Evolutionary conservation across 495 filamentous ascomycete genomes (phyloP).

Genomic region (Neurospora sp.): DNA sequence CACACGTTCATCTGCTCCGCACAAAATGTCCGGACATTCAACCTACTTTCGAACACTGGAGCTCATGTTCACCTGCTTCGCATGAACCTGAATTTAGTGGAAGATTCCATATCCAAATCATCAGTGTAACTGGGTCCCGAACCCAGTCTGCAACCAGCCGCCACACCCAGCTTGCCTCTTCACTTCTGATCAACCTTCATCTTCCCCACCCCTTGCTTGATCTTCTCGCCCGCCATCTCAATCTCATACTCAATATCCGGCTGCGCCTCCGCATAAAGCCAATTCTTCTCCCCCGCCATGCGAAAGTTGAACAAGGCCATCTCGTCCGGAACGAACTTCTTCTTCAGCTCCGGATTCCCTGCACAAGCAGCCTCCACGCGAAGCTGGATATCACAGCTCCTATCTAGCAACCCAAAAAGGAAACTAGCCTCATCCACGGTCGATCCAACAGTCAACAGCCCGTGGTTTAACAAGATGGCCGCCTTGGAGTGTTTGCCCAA

Average conservation of each 20-base stretch:
- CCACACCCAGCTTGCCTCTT: background rate
- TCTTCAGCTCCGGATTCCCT: constrained; percentile 24
- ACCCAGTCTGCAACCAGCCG: background rate
- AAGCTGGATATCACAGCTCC: constrained; percentile 41
- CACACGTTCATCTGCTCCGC: background rate
- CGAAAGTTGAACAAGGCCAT: constrained; percentile 44
- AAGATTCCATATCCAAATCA: background rate
- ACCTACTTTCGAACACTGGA: background rate
- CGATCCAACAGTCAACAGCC: constrained; percentile 41
- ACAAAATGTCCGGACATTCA: background rate
- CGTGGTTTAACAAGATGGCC: constrained; percentile 46
- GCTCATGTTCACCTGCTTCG: background rate
- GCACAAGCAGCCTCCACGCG: constrained; percentile 37
- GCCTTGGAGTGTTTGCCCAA: constrained; percentile 37
- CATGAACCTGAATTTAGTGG: background rate
- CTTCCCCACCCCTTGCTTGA: background rate
- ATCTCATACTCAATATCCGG: constrained; percentile 37
- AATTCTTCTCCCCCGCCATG: constrained; percentile 38
- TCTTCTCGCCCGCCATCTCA: constrained; percentile 30
- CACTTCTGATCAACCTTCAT: background rate
- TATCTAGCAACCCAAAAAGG: constrained; percentile 41
- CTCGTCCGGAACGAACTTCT: constrained; percentile 37
- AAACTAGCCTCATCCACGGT: constrained; percentile 48
- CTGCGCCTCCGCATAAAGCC: constrained; percentile 36
- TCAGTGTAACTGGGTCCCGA: background rate